Percentiles rank a stretch among this genome's conserved stretches.
Evolutionary conservation across 331 rosid species (phyloP).

Genomic region (Dryas integrifolia): DNA sequence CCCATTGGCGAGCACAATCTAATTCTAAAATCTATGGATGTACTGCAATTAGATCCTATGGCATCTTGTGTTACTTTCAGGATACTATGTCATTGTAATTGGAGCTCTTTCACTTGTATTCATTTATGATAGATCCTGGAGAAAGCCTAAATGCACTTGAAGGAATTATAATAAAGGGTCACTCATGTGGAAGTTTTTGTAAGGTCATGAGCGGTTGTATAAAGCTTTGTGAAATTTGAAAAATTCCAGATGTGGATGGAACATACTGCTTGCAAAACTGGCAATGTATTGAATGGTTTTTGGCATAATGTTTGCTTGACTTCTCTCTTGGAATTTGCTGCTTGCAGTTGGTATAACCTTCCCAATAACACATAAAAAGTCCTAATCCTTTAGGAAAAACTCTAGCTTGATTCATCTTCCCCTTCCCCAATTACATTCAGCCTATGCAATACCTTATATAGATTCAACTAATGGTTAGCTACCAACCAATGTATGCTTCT

Average conservation of each 20-base stretch:
- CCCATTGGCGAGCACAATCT: neutral
- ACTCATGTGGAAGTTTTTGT: neutral
- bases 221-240: neutral
- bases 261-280: neutral
- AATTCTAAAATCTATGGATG: neutral
- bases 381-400: neutral
- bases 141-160: neutral
- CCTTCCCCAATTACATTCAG: neutral
- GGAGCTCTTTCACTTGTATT: neutral
- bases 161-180: neutral
- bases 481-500: neutral
- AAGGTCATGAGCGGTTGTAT: neutral
- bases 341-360: neutral
- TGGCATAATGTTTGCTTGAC: neutral
- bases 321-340: neutral
- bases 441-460: neutral
- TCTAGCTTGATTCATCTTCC: neutral
- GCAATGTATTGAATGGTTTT: neutral
- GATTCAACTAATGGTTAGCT: neutral
- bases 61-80: neutral
- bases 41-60: neutral
- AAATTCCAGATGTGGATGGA: neutral
- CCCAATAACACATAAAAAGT: neutral
- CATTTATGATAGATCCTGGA: neutral
- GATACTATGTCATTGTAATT: neutral